Conservation (phyloP, 2,329 filamentous ascomycete genomes). For the Clonostachys byssicola region DNA sequence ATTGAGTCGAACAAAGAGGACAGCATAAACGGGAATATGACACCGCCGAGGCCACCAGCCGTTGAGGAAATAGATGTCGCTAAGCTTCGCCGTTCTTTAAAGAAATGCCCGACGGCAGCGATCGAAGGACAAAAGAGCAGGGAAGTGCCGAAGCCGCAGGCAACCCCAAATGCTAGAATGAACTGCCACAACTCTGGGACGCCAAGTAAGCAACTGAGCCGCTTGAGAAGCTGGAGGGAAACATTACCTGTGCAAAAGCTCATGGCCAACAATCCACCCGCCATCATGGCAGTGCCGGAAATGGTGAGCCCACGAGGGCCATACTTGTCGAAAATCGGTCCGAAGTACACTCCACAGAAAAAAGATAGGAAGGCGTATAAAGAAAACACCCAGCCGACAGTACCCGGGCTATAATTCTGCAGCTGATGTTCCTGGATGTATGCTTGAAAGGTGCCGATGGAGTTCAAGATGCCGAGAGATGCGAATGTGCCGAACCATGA, state of each 20-base stretch:
- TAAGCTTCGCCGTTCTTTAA: slow-evolving; percentile 67
- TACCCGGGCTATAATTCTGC: slow-evolving; percentile 15
- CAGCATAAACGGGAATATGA: slow-evolving; percentile 53
- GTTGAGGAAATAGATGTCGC: slow-evolving; percentile 79
- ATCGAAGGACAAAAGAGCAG: slow-evolving; percentile 82
- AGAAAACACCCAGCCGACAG: slow-evolving; percentile 38
- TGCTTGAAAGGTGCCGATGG: slow-evolving; percentile 37
- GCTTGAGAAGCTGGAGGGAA: background rate
- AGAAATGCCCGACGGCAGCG: slow-evolving; percentile 78
- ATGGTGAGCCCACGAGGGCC: slow-evolving; percentile 65
- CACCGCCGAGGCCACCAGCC: slow-evolving; percentile 61
- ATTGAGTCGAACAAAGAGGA: slow-evolving; percentile 51
- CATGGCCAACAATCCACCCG: slow-evolving; percentile 61
- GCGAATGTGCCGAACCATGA: slow-evolving; percentile 27
- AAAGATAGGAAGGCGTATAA: slow-evolving; percentile 70
- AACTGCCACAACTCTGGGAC: slow-evolving; percentile 70
- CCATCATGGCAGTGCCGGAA: slow-evolving; percentile 56
- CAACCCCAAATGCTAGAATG: slow-evolving; percentile 71
- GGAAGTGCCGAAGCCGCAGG: slow-evolving; percentile 70
- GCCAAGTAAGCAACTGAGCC: no score
- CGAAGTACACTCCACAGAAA: slow-evolving; percentile 77
- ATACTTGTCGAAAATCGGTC: slow-evolving; percentile 74
- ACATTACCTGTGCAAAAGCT: slow-evolving; percentile 51
- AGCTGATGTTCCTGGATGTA: slow-evolving; percentile 34
- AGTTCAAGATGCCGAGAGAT: slow-evolving; percentile 34